Base-by-base conservation (phyloP, 345 rosid genomes). In the Lagerstroemia speciosa region DNA sequence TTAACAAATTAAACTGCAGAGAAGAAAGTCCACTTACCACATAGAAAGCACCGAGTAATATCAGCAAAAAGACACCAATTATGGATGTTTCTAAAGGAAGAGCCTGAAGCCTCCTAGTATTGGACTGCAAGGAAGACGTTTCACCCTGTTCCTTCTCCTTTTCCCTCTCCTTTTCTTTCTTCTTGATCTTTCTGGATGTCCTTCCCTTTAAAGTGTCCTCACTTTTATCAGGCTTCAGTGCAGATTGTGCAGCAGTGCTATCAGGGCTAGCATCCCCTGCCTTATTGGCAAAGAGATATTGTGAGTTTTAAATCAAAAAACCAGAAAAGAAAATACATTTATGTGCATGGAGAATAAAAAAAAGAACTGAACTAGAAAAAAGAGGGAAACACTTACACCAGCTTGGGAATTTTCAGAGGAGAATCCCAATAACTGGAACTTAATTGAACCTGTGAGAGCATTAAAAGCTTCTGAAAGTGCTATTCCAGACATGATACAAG, bases 401-500 rank as follows among this genome's bases (percentile, higher is more conserved):
- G 77, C 78, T 77, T 78, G 74, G 45, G 85, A 74, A 69, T 57
- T 43, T 57, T 63, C 69, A 66, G 83, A 76, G 6, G 78, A 76
- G 33, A 40, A 31, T 67, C 87, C 87, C 16, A 84, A 82, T 41
- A 91, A 76, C 75, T 91, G 98, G 78, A 89, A 94, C 84, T 94
- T 94, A 75, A 94, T 86, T 74, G 99, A 94, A 58, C 83, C 72
- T 37, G 99, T 91, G 71, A 91, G 84, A 77, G 90, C 89, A 78
- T 84, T 89, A 83, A 94, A 91, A 74, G 99, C 90, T 82, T 94
- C 93, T 71, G 99, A 94, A 52, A 94, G 90, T 69, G 99, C 96
- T 76, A 94, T 94, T 62, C 99, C 99, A 83, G 99, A 94, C 89
- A 85, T 79, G 73, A 94, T 94, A 83, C 99, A 94, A 66, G 99